Base-by-base conservation (phyloP, 345 rosid genomes). In the Eucalyptus lansdowneana region DNA sequence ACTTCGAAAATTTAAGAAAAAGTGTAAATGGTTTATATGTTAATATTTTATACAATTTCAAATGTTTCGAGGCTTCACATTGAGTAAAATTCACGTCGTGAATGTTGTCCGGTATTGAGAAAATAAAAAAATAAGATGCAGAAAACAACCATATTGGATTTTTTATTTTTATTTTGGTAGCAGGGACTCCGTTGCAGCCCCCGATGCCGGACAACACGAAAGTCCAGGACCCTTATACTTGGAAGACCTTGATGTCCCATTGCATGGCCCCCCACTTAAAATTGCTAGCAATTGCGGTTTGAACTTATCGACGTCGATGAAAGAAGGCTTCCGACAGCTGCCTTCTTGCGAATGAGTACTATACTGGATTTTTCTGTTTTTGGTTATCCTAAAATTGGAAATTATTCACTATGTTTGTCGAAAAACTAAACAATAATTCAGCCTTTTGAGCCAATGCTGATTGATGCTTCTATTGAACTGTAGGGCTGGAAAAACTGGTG, bases 201-300 rank as follows among this genome's bases (percentile, higher is more conserved):
- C 3, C 6, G 1, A 0, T 50, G 51, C 17, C 3, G 7, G 0
- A 50, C 3, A 14, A 0, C 7, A 50, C 3, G 7, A 50, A 50
- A 3, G 7, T 17, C 16, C 3, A n/a, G 0, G 1, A 5, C 17
- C 3, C 17, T 1, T 14, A 50, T 14, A 14, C 1, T 6, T n/a
- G n/a, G n/a, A n/a, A n/a, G n/a, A n/a, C n/a, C n/a, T n/a, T n/a
- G n/a, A n/a, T n/a, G n/a, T n/a, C n/a, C 3, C 51, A 50, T 6
- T 0, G 7, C 7, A 0, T 5, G 3, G 7, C 17, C 3, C 34
- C 17, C 51, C 7, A 5, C 3, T 50, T 5, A 50, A 50, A 50
- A 50, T 50, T 0, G 7, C 51, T 50, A 50, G 17, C 17, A 50
- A 50, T 2, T 50, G 17, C 0, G 7, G n/a, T n/a, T n/a, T n/a